These are phyloP conservation scores for Lasiosphaeria miniovina DNA, from an alignment of 495 filamentous ascomycete genomes.

Conservation along the genomic window DNA sequence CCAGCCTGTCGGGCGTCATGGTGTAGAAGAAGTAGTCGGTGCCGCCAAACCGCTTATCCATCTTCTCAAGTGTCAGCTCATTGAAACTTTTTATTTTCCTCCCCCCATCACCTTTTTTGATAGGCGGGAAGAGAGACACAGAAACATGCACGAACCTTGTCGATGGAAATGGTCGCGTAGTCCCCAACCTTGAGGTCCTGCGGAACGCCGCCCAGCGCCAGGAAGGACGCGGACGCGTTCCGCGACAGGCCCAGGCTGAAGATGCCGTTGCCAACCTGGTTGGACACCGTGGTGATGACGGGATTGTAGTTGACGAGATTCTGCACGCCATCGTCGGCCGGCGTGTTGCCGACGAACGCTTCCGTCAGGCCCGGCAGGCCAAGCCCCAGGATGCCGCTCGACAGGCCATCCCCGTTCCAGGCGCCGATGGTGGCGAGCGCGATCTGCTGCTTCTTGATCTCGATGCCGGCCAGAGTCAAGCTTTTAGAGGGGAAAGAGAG, in stretches of 20 bases:
- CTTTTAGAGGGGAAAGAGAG: neutral
- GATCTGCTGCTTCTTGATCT: slow-evolving; percentile 50
- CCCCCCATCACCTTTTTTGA: neutral
- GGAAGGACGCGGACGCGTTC: slow-evolving; percentile 28
- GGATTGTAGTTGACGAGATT: slow-evolving; percentile 27
- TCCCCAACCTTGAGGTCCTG: slow-evolving; percentile 27
- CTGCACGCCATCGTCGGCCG: slow-evolving; percentile 21
- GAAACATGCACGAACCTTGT: slow-evolving; percentile 17
- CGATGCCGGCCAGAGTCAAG: slow-evolving; percentile 47
- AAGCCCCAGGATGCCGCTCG: slow-evolving; percentile 55
- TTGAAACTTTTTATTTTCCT: neutral
- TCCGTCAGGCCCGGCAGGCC: slow-evolving; percentile 45
- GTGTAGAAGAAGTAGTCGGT: slow-evolving; percentile 31
- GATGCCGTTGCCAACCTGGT: slow-evolving; percentile 23
- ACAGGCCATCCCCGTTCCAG: slow-evolving; percentile 46
- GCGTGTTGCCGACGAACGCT: slow-evolving; percentile 23
- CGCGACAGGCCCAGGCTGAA: slow-evolving; percentile 32
- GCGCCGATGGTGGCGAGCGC: slow-evolving; percentile 46
- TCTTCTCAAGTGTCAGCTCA: slow-evolving; percentile 10
- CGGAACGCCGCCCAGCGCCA: slow-evolving; percentile 34
- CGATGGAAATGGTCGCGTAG: slow-evolving; percentile 24
- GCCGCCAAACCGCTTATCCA: slow-evolving; percentile 17
- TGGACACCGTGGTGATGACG: slow-evolving; percentile 26
- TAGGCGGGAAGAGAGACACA: neutral
- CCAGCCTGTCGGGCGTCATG: slow-evolving; percentile 22